Base-by-base conservation (phyloP, 1,284 basidiomycete genomes). In the Trametes pubescens region DNA sequence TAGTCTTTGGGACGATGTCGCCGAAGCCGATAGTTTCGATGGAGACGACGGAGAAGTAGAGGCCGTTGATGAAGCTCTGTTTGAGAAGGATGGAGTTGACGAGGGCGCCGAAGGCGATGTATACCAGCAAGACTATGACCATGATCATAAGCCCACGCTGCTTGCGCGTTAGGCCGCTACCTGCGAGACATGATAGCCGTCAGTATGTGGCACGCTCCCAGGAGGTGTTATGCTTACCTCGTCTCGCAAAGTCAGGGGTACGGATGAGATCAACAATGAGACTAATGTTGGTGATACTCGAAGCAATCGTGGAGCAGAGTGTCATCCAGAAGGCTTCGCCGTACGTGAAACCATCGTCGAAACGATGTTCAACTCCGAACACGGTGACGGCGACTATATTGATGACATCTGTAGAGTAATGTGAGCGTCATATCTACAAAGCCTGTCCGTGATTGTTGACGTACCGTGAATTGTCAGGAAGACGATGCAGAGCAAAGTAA, bases 1-100 rank as follows among this genome's bases (percentile, higher is more conserved):
- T 76, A 0, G 78, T 78, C 7, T 61, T 61, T 0, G 91, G 89
- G 4, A 80, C 75, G 51, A 94, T 88, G 72, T 95, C 93, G 11
- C 93, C 93, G 71, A 94, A 93, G 0, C 93, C 93, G 40, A 94
- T 86, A 2, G 90, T 90, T 73, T 91, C 86, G 56, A 92, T 87
- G 4, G 89, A 84, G 7, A 88, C 86, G 29, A 91, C 80, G 5
- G 88, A 87, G 72, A 91, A 91, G 72, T 89, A 91, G 37, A 91
- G 77, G 0, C 85, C 88, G 69, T 92, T 81, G 71, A 93, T 84
- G 75, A 91, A 93, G 26, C 79, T 75, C 40, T 90, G 81, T 4
- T 81, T 60, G 44, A 91, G 77, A n/a, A 93, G 78, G 59, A 87
- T 79, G 11, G 85, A 82, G 75, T 86, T 85, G 65, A 84, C 77